Base-by-base conservation (phyloP, 306 rosid species). In the Gillenia trifoliata region DNA sequence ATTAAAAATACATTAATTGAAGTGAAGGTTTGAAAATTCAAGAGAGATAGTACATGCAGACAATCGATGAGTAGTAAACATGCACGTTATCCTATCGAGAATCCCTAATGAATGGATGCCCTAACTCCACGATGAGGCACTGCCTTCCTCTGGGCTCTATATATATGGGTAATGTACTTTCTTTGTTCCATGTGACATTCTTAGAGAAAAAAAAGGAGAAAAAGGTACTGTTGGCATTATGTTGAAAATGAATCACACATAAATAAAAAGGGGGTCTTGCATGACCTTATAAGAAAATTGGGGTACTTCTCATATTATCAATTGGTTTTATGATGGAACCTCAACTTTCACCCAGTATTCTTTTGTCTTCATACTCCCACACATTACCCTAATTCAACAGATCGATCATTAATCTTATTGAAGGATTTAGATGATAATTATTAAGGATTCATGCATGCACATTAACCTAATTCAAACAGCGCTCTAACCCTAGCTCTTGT, bases 61-160 rank as follows among this genome's bases (percentile, higher is more conserved):
- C 20, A 55, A 74, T 63, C 4, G 65, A 54, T 64, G 1, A 20
- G 50, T 6, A 15, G 29, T 8, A 59, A 16, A 17, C 50, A 13
- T 34, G 16, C 33, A 36, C 73, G 23, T 78, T 79, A 66, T 66
- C 82, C 72, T 64, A 74, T 31, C 56, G 45, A 20, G 66, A 55
- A 68, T 33, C 13, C 50, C 28, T 38, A 82, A 83, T 52, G 86
- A 75, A 83, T 83, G 86, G 86, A 75, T 71, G 54, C 76, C 76
- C 60, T 60, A 75, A 74, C 62, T 72, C 83, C 86, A 83, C 79
- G 86, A 67, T 75, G 30, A 38, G 50, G 30, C 77, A 6, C 45
- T 60, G 49, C 29, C 75, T 34, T 60, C 78, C 83, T 68, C 75
- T 67, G 40, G 41, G 57, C 28, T 25, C 3, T 26, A 30, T 16